Base-by-base conservation (phyloP, 2,329 filamentous ascomycete genomes). In the Dendryphion nanum region DNA sequence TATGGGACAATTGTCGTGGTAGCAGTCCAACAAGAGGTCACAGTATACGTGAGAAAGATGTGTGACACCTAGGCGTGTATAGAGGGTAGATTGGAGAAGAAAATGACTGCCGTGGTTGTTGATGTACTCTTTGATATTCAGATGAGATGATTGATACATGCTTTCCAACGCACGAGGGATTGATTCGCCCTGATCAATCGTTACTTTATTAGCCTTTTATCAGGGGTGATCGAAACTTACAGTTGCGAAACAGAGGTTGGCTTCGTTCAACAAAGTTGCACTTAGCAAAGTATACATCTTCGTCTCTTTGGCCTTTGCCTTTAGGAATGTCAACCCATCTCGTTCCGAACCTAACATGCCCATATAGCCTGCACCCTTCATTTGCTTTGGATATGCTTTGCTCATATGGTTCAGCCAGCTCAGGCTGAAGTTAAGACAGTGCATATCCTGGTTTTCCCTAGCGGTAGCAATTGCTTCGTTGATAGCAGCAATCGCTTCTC, bases 401-500 rank as follows among this genome's bases (percentile, higher is more conserved):
- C 85, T 86, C 53, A 96, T 94, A 59, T 96, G 89, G 56, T 94
- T 94, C 3, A 97, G 75, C 93, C 93, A 98, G 58, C 89, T 95
- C 44, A 98, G 78, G 20, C 89, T 87, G 67, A 95, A 97, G 64
- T 96, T 97, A 40, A 98, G 75, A 59, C 93, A 97, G 4, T 80
- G 83, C 74, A 89, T 87, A 59, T 98, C 93, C 48, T 89, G 84
- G 51, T 94, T 95, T 64, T 97, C 93, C 45, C 91, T 76, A 1
- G 93, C 93, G n/a, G 89, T 95, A 0, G 90, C 84, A 21, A 98
- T 89, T 0, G 91, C 90, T 64, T 97, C 93, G 30, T 95, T 82
- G 82, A 98, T 95, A 10, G 91, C 87, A 8, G 88, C 81, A n/a
- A 97, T 78, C 5, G 91, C 91, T 67, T 97, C 90, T 28, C 81